Conservation (phyloP, 139 green algal species). For the Chlamydomonas applanata region DNA sequence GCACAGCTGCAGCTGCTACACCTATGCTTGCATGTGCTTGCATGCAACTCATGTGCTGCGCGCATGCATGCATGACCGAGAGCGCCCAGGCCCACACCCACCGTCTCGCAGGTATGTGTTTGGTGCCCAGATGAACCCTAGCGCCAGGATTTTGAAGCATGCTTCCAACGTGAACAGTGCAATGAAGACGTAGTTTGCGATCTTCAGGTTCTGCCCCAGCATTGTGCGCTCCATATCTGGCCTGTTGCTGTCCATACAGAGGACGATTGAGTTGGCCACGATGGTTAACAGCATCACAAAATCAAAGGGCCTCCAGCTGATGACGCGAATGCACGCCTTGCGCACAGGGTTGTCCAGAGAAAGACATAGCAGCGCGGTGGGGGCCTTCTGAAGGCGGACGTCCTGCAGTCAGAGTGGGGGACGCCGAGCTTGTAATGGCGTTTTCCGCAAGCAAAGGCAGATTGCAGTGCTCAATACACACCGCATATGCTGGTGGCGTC, state of each 20-base stretch:
- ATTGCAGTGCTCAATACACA: too few species aligned
- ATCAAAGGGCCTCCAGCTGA: conserved; percentile 29
- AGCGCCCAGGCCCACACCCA: conserved; percentile 6
- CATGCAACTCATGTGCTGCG: too few species aligned
- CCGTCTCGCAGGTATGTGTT: conserved; percentile 39
- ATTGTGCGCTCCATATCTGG: conserved; percentile 16
- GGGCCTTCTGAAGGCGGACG: too few species aligned
- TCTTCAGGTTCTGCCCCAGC: conserved; percentile 15
- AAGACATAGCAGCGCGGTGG: too few species aligned
- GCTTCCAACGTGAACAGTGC: conserved; percentile 52
- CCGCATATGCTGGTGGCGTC: too few species aligned
- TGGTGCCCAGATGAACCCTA: conserved; percentile 25
- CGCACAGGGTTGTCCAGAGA: background rate
- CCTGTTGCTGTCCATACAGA: conserved; percentile 46
- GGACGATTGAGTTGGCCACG: conserved; percentile 35
- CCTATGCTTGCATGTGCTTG: too few species aligned
- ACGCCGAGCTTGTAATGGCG: too few species aligned
- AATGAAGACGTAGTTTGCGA: conserved; percentile 52
- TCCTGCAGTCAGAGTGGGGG: too few species aligned
- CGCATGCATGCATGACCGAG: background rate
- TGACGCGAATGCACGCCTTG: background rate
- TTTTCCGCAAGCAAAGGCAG: too few species aligned
- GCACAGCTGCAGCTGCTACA: too few species aligned
- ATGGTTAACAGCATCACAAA: conserved; percentile 36
- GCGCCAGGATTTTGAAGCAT: conserved; percentile 43